Evolutionary conservation across 495 filamentous ascomycete genomes (phyloP).

Genomic region (Annulohypoxylon nitens): DNA sequence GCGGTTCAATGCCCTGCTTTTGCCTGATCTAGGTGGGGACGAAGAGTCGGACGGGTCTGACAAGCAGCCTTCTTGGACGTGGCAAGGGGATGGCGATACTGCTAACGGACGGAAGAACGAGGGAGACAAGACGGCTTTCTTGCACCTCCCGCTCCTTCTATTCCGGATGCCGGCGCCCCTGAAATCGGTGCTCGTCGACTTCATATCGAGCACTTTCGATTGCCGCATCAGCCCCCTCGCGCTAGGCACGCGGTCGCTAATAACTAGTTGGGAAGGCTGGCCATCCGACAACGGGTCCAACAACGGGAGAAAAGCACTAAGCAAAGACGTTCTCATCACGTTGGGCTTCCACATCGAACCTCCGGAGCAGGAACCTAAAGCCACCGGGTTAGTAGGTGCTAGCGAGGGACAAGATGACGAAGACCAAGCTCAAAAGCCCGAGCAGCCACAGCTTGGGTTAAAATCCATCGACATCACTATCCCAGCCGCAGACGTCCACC

Average conservation of each 20-base stretch:
- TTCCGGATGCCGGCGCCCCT: conserved; percentile 61
- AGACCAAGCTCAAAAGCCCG: conserved; percentile 19
- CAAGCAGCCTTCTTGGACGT: conserved; percentile 39
- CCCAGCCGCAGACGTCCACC: conserved; percentile 52
- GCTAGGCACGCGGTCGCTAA: conserved; percentile 59
- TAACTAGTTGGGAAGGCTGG: conserved; percentile 58
- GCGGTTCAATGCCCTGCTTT: conserved; percentile 55
- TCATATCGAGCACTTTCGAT: conserved; percentile 61
- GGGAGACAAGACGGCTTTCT: conserved; percentile 40
- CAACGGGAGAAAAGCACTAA: conserved; percentile 30
- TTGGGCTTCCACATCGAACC: conserved; percentile 57
- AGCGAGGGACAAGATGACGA: conserved; percentile 7
- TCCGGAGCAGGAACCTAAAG: background rate
- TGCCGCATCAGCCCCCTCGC: conserved; percentile 60
- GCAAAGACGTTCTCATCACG: conserved; percentile 57
- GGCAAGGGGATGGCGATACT: conserved; percentile 16
- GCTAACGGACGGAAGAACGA: conserved; percentile 11
- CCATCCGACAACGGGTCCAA: conserved; percentile 47
- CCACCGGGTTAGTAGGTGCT: background rate
- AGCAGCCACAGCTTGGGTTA: conserved; percentile 47
- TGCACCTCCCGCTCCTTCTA: conserved; percentile 58
- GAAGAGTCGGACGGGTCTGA: background rate
- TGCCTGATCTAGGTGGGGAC: conserved; percentile 49
- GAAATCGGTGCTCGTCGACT: conserved; percentile 57
- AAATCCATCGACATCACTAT: conserved; percentile 60